These are phyloP conservation scores for Solanum aculeatissimum DNA, from an alignment of 305 asterid genomes.

Conservation along the genomic window DNA sequence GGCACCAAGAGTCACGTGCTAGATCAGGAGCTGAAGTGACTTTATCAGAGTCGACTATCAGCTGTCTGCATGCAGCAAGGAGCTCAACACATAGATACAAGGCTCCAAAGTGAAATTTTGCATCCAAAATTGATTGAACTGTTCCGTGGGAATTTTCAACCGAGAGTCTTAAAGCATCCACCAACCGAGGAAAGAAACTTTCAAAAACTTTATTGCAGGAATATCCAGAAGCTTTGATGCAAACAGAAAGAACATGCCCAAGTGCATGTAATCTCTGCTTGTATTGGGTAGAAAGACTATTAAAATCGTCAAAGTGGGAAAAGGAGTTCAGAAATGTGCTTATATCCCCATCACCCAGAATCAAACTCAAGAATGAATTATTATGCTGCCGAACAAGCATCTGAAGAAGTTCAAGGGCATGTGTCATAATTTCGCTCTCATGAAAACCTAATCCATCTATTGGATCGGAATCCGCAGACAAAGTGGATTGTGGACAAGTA, in stretches of 20 bases:
- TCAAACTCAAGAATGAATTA: slow-evolving; percentile 38
- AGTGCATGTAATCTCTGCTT: slow-evolving; percentile 76
- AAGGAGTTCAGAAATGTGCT: slow-evolving; percentile 38
- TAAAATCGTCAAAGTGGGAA: slow-evolving; percentile 28
- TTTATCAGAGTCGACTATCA: slow-evolving; percentile 33
- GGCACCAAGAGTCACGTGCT: slow-evolving; percentile 32
- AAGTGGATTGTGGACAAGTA: slow-evolving; percentile 46
- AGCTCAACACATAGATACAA: slow-evolving; percentile 64
- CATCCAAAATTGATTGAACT: slow-evolving; percentile 17
- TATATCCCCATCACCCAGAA: slow-evolving; percentile 63
- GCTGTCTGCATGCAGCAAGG: slow-evolving; percentile 67
- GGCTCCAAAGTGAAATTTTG: slow-evolving; percentile 41
- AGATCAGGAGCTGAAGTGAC: slow-evolving; percentile 15
- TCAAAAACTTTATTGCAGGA: slow-evolving; percentile 64
- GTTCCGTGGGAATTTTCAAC: slow-evolving; percentile 12
- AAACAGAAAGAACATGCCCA: slow-evolving; percentile 52
- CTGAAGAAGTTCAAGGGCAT: slow-evolving; percentile 63
- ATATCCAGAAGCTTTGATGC: slow-evolving; percentile 48
- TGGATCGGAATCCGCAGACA: slow-evolving; percentile 32
- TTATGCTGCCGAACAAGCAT: slow-evolving; percentile 35
- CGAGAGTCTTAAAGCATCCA: slow-evolving; percentile 50
- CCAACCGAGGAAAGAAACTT: slow-evolving; percentile 49
- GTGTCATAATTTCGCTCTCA: slow-evolving; percentile 54
- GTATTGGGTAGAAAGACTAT: slow-evolving; percentile 33
- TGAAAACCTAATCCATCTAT: slow-evolving; percentile 46